These are phyloP conservation scores for Talaromyces atroroseus DNA, from an alignment of 2,329 filamentous ascomycete species.

Conservation along the genomic window DNA sequence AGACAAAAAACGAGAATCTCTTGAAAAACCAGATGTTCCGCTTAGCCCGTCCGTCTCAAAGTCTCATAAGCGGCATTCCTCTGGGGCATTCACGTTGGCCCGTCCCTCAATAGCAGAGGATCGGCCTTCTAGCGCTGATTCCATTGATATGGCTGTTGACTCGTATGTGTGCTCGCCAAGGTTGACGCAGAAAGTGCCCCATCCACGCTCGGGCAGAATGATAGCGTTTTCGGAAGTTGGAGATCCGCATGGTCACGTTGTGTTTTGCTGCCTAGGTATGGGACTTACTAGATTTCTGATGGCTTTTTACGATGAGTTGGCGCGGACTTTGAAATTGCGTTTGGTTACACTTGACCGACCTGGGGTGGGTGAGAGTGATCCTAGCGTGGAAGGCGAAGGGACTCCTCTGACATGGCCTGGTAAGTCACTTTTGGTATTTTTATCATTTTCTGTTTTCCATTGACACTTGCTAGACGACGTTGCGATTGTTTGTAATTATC, in stretches of 20 bases:
- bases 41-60: conserved; percentile 19
- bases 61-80: conserved; percentile 35
- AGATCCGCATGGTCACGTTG: conserved; percentile 81
- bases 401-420: conserved; percentile 92
- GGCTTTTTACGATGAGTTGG: conserved; percentile 94
- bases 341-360: conserved; percentile 92
- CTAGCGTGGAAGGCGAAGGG: conserved; percentile 72
- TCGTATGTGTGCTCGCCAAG: conserved; percentile 77
- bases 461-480: conserved; percentile 59
- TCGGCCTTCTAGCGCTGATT: conserved; percentile 72
- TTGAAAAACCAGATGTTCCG: conserved; percentile 28
- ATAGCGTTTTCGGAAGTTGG: conserved; percentile 98
- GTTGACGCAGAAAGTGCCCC: conserved; percentile 78
- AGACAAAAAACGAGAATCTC: conserved; percentile 23
- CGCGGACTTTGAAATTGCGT: conserved; percentile 77
- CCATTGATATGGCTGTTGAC: conserved; percentile 81
- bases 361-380: conserved; percentile 85
- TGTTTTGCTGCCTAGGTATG: conserved; percentile 98
- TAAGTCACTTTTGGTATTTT: conserved; percentile 40
- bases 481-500: conserved; percentile 81
- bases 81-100: conserved; percentile 33
- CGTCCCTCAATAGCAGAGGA: conserved; percentile 56
- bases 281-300: conserved; percentile 92
- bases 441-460: neutral
- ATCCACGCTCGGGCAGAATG: conserved; percentile 76